Percentiles rank a stretch among this genome's conserved stretches.
Conservation (phyloP, 1,284 basidiomycete genomes). For the Dichomitus squalens region DNA sequence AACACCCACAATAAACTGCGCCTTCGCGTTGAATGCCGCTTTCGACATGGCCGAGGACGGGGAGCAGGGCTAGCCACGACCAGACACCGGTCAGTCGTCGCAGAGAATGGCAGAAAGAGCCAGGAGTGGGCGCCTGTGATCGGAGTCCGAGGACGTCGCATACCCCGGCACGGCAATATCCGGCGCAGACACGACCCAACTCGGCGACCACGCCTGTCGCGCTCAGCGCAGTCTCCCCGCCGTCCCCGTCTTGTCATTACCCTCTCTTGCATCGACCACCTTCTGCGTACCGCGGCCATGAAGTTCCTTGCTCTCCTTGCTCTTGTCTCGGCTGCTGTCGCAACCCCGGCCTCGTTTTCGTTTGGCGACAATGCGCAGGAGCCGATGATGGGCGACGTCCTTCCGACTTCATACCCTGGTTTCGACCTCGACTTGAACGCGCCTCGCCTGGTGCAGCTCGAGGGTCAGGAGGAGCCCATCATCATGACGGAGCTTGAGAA, state of each 20-base stretch:
- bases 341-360: conserved; percentile 22
- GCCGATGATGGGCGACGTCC: conserved; percentile 19
- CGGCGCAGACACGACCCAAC: neutral
- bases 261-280: conserved; percentile 15
- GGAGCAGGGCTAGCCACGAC: conserved; percentile 6
- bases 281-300: conserved; percentile 40
- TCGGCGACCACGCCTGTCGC: neutral
- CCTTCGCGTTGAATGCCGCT: conserved; percentile 49
- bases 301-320: conserved; percentile 48
- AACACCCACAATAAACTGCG: conserved; percentile 64
- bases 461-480: conserved; percentile 59
- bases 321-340: conserved; percentile 29
- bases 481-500: conserved; percentile 87
- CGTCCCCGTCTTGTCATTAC: conserved; percentile 4
- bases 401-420: conserved; percentile 34
- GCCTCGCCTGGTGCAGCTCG: conserved; percentile 74
- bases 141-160: neutral
- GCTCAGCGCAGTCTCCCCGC: neutral
- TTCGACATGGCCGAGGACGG: conserved; percentile 54
- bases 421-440: conserved; percentile 70
- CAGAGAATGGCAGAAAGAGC: neutral
- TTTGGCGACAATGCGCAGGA: conserved; percentile 25
- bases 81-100: conserved; percentile 11
- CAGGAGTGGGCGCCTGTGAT: conserved; percentile 8
- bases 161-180: conserved; percentile 1